These are phyloP conservation scores for Thraustochytrium sp. DNA, from an alignment of 352 stramenopile genomes.

Conservation along the genomic window DNA sequence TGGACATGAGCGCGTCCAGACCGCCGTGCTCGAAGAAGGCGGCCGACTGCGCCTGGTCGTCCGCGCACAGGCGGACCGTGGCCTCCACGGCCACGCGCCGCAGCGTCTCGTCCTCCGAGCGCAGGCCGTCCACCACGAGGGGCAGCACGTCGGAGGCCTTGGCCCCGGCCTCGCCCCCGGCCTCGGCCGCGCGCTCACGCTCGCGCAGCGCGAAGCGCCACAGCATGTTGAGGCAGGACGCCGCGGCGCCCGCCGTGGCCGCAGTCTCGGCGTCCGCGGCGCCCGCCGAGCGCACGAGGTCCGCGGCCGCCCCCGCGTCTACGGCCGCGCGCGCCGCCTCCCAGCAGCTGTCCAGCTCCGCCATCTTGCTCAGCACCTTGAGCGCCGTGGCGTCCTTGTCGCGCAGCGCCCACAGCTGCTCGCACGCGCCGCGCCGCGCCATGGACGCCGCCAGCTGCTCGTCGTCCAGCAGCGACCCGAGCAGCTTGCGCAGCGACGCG, in stretches of 20 bases:
- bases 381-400: slow-evolving; percentile 21
- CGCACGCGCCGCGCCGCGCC: background rate
- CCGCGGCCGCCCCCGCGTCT: background rate
- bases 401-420: slow-evolving; percentile 21
- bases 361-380: slow-evolving; percentile 36
- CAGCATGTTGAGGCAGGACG: slow-evolving; percentile 16
- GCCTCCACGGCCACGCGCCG: slow-evolving; percentile 24
- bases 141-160: too few relatives aligned
- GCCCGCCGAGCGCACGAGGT: background rate
- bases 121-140: background rate
- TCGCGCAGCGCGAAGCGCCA: background rate
- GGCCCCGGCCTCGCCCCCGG: background rate
- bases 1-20: slow-evolving; percentile 19
- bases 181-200: background rate
- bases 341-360: slow-evolving; percentile 15
- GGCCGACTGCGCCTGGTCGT: background rate
- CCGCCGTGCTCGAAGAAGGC: background rate
- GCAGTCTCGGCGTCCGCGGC: background rate
- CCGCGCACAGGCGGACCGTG: background rate
- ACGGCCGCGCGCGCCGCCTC: background rate
- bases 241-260: background rate
- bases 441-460: background rate
- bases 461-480: slow-evolving; percentile 35
- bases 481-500: background rate
- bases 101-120: background rate